Evolutionary conservation across 2,329 filamentous ascomycete genomes (phyloP).

Genomic region (Lasiodiplodia citricola): DNA sequence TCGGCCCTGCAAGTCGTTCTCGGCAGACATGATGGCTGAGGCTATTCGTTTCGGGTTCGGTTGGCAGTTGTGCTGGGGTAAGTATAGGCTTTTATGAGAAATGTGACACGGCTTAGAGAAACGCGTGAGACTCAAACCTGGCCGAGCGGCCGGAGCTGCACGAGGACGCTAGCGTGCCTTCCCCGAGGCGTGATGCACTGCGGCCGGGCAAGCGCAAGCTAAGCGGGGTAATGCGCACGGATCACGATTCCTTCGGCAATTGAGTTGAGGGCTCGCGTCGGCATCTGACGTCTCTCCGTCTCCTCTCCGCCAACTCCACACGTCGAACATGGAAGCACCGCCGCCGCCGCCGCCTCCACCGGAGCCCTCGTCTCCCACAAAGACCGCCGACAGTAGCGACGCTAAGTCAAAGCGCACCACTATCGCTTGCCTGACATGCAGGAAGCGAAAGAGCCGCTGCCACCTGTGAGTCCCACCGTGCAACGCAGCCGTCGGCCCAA

Average conservation of each 20-base stretch:
- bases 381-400: conserved; percentile 28
- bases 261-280: conserved; percentile 16
- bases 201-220: neutral
- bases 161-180: neutral
- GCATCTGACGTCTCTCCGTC: conserved; percentile 14
- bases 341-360: conserved; percentile 22
- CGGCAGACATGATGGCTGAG: conserved; percentile 16
- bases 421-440: conserved; percentile 41
- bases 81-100: conserved; percentile 4
- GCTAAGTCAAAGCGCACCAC: conserved; percentile 36
- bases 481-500: conserved; percentile 13
- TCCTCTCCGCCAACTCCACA: conserved; percentile 18
- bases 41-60: neutral
- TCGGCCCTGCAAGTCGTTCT: conserved; percentile 55
- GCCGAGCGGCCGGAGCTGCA: neutral
- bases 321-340: conserved; percentile 23
- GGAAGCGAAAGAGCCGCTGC: conserved; percentile 47
- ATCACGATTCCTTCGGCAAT: conserved; percentile 22
- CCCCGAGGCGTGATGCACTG: conserved; percentile 13
- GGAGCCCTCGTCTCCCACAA: conserved; percentile 18
- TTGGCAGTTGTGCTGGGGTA: neutral
- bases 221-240: conserved; percentile 19
- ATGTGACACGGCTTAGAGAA: neutral
- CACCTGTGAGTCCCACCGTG: conserved; percentile 39
- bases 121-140: neutral